phyloP scores from a whole-genome alignment of 305 asterid genomes.

The Fraxinus sp. region DNA sequence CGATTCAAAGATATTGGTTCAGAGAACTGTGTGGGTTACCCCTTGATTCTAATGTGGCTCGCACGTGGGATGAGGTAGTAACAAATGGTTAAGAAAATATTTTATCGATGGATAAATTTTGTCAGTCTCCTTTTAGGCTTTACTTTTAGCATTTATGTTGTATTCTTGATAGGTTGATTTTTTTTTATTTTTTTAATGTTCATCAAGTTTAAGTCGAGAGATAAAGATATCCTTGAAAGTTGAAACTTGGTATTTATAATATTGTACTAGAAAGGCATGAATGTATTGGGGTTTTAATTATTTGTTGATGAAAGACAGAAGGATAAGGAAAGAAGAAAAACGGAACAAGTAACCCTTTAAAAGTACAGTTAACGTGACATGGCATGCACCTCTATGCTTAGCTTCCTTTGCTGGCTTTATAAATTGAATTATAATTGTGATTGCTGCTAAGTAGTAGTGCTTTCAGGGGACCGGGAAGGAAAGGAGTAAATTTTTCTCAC shows the following conservation, averaged over 20 bases:
- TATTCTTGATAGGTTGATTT: neutral
- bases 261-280: neutral
- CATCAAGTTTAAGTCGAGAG: neutral
- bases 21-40: neutral
- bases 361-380: neutral
- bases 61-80: neutral
- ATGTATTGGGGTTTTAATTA: neutral
- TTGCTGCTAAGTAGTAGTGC: constrained; percentile 20
- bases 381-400: neutral
- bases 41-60: neutral
- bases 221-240: neutral
- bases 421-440: constrained; percentile 9
- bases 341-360: neutral
- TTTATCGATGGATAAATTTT: neutral
- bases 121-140: neutral
- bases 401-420: neutral
- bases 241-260: neutral
- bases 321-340: neutral
- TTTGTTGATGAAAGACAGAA: neutral
- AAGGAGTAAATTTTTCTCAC: constrained; percentile 31
- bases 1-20: neutral
- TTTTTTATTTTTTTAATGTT: neutral
- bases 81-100: neutral
- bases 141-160: neutral
- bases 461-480: constrained; percentile 48